Base-by-base conservation (phyloP, 1,139 yeast species). In the Nadsonia starkeyi-henricii region DNA sequence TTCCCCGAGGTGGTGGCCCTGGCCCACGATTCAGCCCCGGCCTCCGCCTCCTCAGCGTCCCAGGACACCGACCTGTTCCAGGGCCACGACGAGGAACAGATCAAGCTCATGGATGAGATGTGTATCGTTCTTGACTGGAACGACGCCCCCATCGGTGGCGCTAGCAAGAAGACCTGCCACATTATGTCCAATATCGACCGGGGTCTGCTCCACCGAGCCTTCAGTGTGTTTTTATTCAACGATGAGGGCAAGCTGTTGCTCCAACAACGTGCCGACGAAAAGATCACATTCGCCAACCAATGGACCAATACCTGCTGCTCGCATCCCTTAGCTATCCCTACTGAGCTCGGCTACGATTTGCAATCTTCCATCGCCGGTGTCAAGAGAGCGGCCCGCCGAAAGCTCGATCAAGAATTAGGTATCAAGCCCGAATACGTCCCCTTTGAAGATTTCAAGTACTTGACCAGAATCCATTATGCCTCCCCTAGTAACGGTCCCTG, bases 231-330 rank as follows among this genome's bases (percentile, higher is more conserved):
- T 62, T 70, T 89, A 52, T 93, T 91, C 70, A 82, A 88, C 64
- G 78, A 75, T 44, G 77, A 85, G 47, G 79, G 80, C 51, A 75
- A 82, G 67, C 74, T 93, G 54, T 73, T 91, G 56, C 73, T 91
- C 57, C 98, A 91, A 67, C 95, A 86, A 68, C 79, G 99, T 58
- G 97, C 99, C 0, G 81, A 81, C 51, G 97, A 91, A 64, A 91
- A 91, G 67, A 91, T 91, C 68, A 91, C 99, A 1, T 91, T 91
- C 66, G 95, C 98, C 1, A 78, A 78, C 51, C 79, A 86, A 82
- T 91, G 99, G 99, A 91, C 99, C 43, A 91, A 91, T 65, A 93
- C 99, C 2, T 93, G 98, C 67, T 91, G 99, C 65, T 89, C 97
- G 0, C 99, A 91, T 65, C 99, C 99, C 4, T 72, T 91, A 51